Evolutionary conservation across 352 stramenopile species (phyloP).

Genomic region (Phytophthora tentaculata): DNA sequence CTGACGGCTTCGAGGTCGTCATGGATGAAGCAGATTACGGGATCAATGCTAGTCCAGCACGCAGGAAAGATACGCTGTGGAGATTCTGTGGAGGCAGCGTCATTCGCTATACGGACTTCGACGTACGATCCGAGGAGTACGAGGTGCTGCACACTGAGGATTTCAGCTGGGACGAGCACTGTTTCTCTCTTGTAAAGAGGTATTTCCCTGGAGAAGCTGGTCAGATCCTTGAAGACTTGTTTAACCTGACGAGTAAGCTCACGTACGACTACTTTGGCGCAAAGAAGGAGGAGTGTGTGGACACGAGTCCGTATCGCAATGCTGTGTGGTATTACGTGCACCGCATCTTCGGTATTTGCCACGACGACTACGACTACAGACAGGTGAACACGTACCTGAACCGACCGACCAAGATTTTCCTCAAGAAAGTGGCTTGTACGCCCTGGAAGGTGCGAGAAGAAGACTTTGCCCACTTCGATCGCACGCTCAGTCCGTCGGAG

Average conservation of each 20-base stretch:
- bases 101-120: slow-evolving; percentile 85
- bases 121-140: slow-evolving; percentile 83
- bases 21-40: slow-evolving; percentile 60
- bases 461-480: slow-evolving; percentile 89
- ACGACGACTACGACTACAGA: slow-evolving; percentile 90
- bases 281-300: slow-evolving; percentile 62
- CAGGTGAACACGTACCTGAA: slow-evolving; percentile 86
- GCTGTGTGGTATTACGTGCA: slow-evolving; percentile 91
- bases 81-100: slow-evolving; percentile 83
- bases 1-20: slow-evolving; percentile 58
- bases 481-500: slow-evolving; percentile 75
- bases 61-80: slow-evolving; percentile 77
- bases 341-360: slow-evolving; percentile 89
- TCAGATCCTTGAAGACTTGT: slow-evolving; percentile 87
- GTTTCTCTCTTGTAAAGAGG: slow-evolving; percentile 84
- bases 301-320: slow-evolving; percentile 83
- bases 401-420: slow-evolving; percentile 86
- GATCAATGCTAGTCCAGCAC: slow-evolving; percentile 36
- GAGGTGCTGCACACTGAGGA: slow-evolving; percentile 88
- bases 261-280: slow-evolving; percentile 82
- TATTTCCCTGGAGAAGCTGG: slow-evolving; percentile 86
- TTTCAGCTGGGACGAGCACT: slow-evolving; percentile 91
- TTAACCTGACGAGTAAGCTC: slow-evolving; percentile 86
- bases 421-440: slow-evolving; percentile 88
- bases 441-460: slow-evolving; percentile 82